Evolutionary conservation across 805 yeast species (phyloP).

Genomic region (Barnettozyma populi): DNA sequence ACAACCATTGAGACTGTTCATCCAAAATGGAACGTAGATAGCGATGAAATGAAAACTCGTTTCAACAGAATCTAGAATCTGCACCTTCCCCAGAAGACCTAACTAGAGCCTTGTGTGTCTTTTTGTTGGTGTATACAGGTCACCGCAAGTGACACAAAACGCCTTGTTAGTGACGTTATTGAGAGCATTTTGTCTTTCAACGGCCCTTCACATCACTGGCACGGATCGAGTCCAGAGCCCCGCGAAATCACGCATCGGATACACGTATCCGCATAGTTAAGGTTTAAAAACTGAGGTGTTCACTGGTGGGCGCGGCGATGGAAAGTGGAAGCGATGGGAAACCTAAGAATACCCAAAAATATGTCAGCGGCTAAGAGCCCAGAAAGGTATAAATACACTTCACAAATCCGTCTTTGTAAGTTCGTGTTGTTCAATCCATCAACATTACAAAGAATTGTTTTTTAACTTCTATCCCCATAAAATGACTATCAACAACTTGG

Average conservation of each 20-base stretch:
- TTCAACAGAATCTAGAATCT: too few species aligned
- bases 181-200: neutral
- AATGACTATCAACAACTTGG: constrained; percentile 5
- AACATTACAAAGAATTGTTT: neutral
- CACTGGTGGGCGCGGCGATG: neutral
- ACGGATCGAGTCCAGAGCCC: neutral
- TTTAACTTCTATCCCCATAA: neutral
- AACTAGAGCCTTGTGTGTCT: neutral
- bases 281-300: neutral
- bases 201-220: neutral
- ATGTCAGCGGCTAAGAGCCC: neutral
- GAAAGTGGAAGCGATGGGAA: neutral
- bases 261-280: constrained; percentile 1
- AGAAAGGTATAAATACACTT: neutral
- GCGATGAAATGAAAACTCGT: neutral
- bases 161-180: constrained; percentile 2
- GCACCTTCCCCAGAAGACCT: neutral
- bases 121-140: neutral
- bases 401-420: neutral
- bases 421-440: neutral
- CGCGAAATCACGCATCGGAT: neutral
- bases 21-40: neutral
- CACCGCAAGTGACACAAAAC: neutral
- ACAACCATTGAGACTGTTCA: neutral
- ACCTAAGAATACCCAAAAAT: neutral